Percentiles rank a stretch among this genome's conserved stretches.
These are phyloP conservation scores for Pythium rhizo-oryzae DNA, from an alignment of 352 stramenopile species.

Conservation along the genomic window DNA sequence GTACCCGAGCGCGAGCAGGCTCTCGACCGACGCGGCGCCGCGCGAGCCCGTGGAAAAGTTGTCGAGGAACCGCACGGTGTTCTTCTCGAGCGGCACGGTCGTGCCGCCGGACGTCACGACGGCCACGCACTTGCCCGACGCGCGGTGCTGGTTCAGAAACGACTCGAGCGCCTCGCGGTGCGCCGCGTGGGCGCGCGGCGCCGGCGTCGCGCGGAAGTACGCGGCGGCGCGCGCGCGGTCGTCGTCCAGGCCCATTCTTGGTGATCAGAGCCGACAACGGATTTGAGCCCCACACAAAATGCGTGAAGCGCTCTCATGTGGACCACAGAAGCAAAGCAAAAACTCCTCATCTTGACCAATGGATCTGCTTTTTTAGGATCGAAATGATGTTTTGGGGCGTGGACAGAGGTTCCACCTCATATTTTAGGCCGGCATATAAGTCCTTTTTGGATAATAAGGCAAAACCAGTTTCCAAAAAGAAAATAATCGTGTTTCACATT, in stretches of 20 bases:
- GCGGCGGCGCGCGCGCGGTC: conserved; percentile 34
- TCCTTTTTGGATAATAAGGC: too few species aligned
- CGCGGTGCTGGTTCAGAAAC: conserved; percentile 69
- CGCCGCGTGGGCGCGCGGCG: conserved; percentile 40
- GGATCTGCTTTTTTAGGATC: not conserved
- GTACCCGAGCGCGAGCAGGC: conserved; percentile 89
- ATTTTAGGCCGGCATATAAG: too few species aligned
- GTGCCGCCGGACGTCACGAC: conserved; percentile 96
- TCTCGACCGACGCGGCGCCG: conserved; percentile 83
- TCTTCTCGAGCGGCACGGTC: conserved; percentile 94
- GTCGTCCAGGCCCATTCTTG: conserved; percentile 17
- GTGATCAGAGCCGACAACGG: too few species aligned
- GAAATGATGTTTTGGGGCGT: not conserved
- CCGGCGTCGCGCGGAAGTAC: conserved; percentile 60
- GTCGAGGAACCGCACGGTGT: conserved; percentile 97
- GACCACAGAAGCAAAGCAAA: not conserved
- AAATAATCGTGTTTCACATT: too few species aligned
- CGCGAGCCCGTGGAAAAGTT: conserved; percentile 97
- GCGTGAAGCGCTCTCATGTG: not conserved
- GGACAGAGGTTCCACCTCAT: too few species aligned
- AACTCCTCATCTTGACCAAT: not conserved
- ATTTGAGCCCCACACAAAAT: not conserved
- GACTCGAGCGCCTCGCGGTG: conserved; percentile 46
- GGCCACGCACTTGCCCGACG: conserved; percentile 83
- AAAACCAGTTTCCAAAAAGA: too few species aligned